Evolutionary conservation across 2,329 filamentous ascomycete species (phyloP).

Genomic region (Clarireedia homoeocarpa): DNA sequence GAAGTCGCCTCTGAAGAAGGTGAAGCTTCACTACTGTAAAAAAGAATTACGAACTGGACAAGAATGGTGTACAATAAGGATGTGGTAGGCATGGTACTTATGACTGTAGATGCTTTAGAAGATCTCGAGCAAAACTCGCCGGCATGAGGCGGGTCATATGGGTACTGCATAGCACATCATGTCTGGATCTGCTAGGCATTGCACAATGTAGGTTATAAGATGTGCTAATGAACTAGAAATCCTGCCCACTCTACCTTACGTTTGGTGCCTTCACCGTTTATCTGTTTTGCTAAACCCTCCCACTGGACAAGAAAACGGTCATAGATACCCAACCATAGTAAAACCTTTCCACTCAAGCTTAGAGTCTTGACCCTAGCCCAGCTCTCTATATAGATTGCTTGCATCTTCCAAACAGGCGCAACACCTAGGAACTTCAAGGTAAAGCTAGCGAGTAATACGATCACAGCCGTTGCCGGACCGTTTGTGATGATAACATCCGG

Average conservation of each 20-base stretch:
- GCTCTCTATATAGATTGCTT: constrained; percentile 81
- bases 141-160: too few species aligned
- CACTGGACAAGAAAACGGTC: constrained; percentile 83
- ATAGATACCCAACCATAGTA: constrained; percentile 56
- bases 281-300: constrained; percentile 34
- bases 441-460: constrained; percentile 54
- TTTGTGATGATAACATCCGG: constrained; percentile 80
- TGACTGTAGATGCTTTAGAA: too few species aligned
- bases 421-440: constrained; percentile 42
- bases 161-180: too few species aligned
- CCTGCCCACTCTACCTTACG: constrained; percentile 26
- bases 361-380: constrained; percentile 80
- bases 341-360: constrained; percentile 75
- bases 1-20: not conserved
- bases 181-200: too few species aligned
- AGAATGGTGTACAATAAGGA: not conserved
- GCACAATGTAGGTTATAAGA: too few species aligned
- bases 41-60: not conserved
- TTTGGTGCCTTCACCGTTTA: constrained; percentile 19
- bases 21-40: not conserved
- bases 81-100: too few species aligned
- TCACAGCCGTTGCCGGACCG: constrained; percentile 80
- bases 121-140: too few species aligned
- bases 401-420: constrained; percentile 52
- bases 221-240: constrained; percentile 26